Conservation (phyloP, 441 rosid genomes). For the Gossypium davidsonii region DNA sequence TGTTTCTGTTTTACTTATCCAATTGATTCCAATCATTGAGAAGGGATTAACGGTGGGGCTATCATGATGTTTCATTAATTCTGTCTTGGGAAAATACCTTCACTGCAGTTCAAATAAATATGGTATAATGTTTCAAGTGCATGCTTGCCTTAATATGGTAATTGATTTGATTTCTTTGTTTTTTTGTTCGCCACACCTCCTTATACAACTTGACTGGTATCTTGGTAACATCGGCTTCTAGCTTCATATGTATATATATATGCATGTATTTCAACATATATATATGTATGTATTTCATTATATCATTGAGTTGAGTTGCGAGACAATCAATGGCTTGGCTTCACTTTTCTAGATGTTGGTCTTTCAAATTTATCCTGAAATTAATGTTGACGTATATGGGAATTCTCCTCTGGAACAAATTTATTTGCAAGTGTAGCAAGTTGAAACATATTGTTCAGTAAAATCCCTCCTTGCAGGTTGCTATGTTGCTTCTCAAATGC, state of each 20-base stretch:
- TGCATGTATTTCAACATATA: too few relatives aligned
- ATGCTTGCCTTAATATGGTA: not conserved
- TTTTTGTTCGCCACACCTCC: too few relatives aligned
- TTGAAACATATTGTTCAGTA: not conserved
- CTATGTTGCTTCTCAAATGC: not conserved
- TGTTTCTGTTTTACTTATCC: not conserved
- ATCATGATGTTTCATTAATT: not conserved
- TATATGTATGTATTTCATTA: too few relatives aligned
- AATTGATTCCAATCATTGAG: not conserved
- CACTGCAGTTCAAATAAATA: not conserved
- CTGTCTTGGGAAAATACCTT: not conserved
- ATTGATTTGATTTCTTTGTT: not conserved
- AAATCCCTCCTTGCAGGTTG: not conserved
- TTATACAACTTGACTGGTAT: too few relatives aligned
- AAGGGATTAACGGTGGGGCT: not conserved
- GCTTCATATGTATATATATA: too few relatives aligned
- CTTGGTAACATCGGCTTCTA: too few relatives aligned
- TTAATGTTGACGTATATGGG: not conserved
- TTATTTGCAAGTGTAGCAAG: not conserved
- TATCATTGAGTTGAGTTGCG: not conserved
- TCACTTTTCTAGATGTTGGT: not conserved
- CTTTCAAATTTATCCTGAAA: not conserved
- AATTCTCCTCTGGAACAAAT: not conserved
- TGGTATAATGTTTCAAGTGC: not conserved
- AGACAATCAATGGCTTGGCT: not conserved